Base-by-base conservation (phyloP, 2,329 filamentous ascomycete species). In the Diaporthe sp. region DNA sequence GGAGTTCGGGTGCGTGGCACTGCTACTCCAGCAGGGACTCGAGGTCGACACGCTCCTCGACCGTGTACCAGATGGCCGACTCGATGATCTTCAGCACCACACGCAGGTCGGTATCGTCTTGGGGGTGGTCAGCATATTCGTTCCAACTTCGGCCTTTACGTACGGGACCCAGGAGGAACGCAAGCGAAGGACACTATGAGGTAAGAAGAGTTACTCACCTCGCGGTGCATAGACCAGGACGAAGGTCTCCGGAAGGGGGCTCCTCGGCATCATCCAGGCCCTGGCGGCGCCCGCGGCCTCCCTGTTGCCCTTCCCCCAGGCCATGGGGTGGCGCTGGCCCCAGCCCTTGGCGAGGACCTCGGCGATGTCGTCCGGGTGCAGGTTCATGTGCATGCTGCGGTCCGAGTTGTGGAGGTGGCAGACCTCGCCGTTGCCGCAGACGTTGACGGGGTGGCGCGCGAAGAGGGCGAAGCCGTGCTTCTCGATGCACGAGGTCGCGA, bases 181-280 rank as follows among this genome's bases (percentile, higher is more conserved):
- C 15, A 65, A 55, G 19, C 19, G 17, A 4, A 28, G 4, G 28
- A 31, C 10, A 44, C 9, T 37, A 3, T 25, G 17, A n/a, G 3
- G 2, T 62, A 8, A 42, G 31, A 34, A 42, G 19, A 15, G 9
- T 2, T 57, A 80, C 84, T 84, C 79, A 86, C 89, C 85, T 80
- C 94, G 86, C 2, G 95, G 95, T 25, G 95, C 94, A 84, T 98
- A 98, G 6, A 97, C 87, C 91, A 97, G 92, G 75, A 95, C 87
- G 83, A 97, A 97, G 57, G 93, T 92, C 4, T 88, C 85, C 0
- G 94, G 94, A 73, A 97, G 92, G 70, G 94, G 94, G 80, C 91
- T 89, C 87, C 90, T 72, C 19, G 67, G 73, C 70, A 67, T 67
- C 55, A 55, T 60, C 75, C 75, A 75, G 44, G 61, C 44, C 62